A percentile compares a stretch with the other conserved stretches of the same genome.
Evolutionary conservation across 352 stramenopile species (phyloP).

Genomic region (Phytophthora capsici): DNA sequence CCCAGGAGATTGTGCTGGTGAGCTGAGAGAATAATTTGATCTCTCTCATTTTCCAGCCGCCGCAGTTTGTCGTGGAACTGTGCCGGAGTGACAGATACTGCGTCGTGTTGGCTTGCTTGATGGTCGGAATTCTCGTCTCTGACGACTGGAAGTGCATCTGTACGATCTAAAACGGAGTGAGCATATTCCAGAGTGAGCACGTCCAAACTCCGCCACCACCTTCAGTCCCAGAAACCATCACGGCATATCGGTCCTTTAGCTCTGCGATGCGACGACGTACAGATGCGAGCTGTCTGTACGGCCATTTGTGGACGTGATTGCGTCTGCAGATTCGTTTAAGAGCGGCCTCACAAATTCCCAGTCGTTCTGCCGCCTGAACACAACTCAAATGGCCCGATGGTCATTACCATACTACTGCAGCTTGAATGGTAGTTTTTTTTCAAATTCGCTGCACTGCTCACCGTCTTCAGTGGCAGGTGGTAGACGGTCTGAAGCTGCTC

Average conservation of each 20-base stretch:
- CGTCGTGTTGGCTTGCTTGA: neutral
- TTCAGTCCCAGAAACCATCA: slow-evolving; percentile 3
- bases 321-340: slow-evolving; percentile 83
- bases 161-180: neutral
- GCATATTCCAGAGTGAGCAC: neutral
- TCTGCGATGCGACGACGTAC: slow-evolving; percentile 57
- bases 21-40: slow-evolving; percentile 36
- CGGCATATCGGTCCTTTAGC: slow-evolving; percentile 20
- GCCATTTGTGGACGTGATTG: slow-evolving; percentile 77
- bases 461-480: slow-evolving; percentile 75
- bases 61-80: slow-evolving; percentile 26
- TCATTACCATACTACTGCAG: slow-evolving; percentile 17
- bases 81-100: neutral
- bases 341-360: slow-evolving; percentile 81
- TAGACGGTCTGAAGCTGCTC: slow-evolving; percentile 67
- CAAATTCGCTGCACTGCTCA: slow-evolving; percentile 27
- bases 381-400: slow-evolving; percentile 22
- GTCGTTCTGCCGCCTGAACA: slow-evolving; percentile 56
- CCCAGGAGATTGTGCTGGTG: slow-evolving; percentile 11
- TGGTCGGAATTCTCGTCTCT: neutral
- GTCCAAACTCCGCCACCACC: slow-evolving; percentile 13
- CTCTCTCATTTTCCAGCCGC: slow-evolving; percentile 37
- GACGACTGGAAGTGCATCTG: neutral
- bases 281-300: slow-evolving; percentile 73
- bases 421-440: neutral